Percentiles rank a stretch among this genome's conserved stretches.
These are phyloP conservation scores for Geotrichum restrictum DNA, from an alignment of 1,139 yeast species.

Conservation along the genomic window DNA sequence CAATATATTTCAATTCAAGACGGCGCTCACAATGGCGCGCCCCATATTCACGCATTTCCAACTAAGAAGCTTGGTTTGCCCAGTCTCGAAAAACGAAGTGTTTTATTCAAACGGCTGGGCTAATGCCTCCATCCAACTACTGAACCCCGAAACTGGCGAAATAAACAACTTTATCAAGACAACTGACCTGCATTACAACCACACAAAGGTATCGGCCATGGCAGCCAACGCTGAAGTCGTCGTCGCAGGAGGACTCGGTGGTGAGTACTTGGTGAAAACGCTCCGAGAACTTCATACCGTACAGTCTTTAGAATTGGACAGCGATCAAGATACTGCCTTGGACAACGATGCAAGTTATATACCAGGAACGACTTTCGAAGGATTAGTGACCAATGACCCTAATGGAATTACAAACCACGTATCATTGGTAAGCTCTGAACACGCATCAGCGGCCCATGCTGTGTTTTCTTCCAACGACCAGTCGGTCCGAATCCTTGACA, in stretches of 20 bases:
- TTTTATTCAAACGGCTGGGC: constrained; percentile 31
- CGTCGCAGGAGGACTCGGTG: constrained; percentile 56
- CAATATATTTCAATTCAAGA: constrained; percentile 36
- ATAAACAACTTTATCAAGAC: constrained; percentile 36
- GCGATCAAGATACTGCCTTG: no score
- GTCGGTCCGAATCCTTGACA: constrained; percentile 44
- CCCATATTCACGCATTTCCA: constrained; percentile 57
- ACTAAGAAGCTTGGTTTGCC: constrained; percentile 50
- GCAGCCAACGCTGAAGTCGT: constrained; percentile 45
- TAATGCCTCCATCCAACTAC: constrained; percentile 32
- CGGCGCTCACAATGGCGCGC: constrained; percentile 46
- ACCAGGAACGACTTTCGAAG: constrained; percentile 19
- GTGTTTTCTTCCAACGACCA: constrained; percentile 51
- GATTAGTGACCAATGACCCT: constrained; percentile 43
- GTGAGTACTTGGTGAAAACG: constrained; percentile 44
- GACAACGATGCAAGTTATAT: not conserved
- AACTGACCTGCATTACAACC: not conserved
- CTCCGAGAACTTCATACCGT: constrained; percentile 37
- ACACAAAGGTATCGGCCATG: constrained; percentile 48
- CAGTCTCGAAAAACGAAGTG: constrained; percentile 39
- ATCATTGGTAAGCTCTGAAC: constrained; percentile 35
- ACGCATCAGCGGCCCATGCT: constrained; percentile 17
- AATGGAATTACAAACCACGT: constrained; percentile 59
- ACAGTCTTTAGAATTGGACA: constrained; percentile 22
- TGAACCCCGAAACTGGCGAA: constrained; percentile 37